Evolutionary conservation across 2,329 filamentous ascomycete genomes (phyloP).

Genomic region (Elsinoe australis): DNA sequence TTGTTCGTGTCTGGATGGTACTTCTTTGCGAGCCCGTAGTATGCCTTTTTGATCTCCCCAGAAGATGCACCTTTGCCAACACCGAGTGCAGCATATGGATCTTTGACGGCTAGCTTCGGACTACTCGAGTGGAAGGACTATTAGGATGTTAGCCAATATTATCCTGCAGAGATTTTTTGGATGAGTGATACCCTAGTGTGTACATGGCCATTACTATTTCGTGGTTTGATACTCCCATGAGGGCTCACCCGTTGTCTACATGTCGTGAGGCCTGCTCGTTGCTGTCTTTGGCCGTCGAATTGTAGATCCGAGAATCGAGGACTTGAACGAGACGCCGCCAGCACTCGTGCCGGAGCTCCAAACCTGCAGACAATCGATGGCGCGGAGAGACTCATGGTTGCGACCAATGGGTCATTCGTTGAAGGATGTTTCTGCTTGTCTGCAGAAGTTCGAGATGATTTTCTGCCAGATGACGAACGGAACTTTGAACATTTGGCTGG

Average conservation of each 20-base stretch:
- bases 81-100: conserved; percentile 83
- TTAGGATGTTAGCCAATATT: too few species aligned
- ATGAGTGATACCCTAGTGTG: too few species aligned
- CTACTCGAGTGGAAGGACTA: conserved; percentile 57
- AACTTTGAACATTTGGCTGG: conserved; percentile 7
- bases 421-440: neutral
- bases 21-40: conserved; percentile 96
- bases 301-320: neutral
- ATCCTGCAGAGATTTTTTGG: too few species aligned
- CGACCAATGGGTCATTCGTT: neutral
- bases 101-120: conserved; percentile 48
- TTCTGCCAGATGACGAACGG: neutral
- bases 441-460: neutral
- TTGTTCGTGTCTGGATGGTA: conserved; percentile 98
- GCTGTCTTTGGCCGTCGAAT: neutral
- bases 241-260: neutral
- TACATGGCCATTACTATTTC: neutral
- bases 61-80: conserved; percentile 74
- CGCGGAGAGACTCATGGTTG: conserved; percentile 3
- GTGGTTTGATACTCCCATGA: neutral
- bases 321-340: conserved; percentile 4
- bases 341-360: conserved; percentile 2
- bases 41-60: conserved; percentile 93
- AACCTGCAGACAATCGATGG: conserved; percentile 7
- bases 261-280: conserved; percentile 11